Conservation (phyloP, 208 protist species). For the Endotrypanum monterogeii region DNA sequence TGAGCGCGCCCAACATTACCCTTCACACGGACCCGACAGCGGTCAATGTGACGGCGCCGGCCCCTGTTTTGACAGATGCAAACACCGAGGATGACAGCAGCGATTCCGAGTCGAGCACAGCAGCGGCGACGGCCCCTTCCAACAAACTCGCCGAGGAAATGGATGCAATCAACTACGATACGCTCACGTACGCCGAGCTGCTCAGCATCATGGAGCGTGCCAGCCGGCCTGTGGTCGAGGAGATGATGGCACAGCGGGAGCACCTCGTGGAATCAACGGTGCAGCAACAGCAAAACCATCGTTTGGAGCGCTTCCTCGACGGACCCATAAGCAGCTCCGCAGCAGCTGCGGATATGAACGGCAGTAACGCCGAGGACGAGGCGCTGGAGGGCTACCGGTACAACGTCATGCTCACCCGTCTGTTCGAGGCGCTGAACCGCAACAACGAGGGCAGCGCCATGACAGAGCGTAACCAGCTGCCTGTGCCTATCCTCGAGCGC, state of each 20-base stretch:
- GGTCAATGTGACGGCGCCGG: background rate
- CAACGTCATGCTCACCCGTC: constrained; percentile 63
- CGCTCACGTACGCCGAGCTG: constrained; percentile 58
- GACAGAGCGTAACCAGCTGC: constrained; percentile 80
- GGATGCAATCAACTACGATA: constrained; percentile 59
- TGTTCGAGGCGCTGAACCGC: constrained; percentile 71
- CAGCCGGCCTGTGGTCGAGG: constrained; percentile 49
- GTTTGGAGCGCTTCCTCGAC: constrained; percentile 66
- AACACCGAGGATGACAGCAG: background rate
- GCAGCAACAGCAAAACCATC: constrained; percentile 42
- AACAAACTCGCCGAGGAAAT: constrained; percentile 34
- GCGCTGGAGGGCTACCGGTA: constrained; percentile 68
- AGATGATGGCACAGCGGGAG: constrained; percentile 58
- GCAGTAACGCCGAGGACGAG: constrained; percentile 22
- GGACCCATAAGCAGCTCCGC: constrained; percentile 10
- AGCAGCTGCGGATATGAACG: constrained; percentile 1
- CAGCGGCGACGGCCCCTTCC: background rate
- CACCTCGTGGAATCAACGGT: constrained; percentile 29
- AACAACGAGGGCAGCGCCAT: constrained; percentile 69
- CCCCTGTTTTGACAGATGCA: background rate
- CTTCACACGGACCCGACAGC: background rate
- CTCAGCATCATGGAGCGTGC: constrained; percentile 40
- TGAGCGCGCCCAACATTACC: background rate
- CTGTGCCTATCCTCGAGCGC: constrained; percentile 75
- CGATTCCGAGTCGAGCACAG: constrained; percentile 4